A percentile compares a stretch with the other conserved stretches of the same genome.
Conservation (phyloP, 163 green algal genomes). For the Chlorella variabilis region DNA sequence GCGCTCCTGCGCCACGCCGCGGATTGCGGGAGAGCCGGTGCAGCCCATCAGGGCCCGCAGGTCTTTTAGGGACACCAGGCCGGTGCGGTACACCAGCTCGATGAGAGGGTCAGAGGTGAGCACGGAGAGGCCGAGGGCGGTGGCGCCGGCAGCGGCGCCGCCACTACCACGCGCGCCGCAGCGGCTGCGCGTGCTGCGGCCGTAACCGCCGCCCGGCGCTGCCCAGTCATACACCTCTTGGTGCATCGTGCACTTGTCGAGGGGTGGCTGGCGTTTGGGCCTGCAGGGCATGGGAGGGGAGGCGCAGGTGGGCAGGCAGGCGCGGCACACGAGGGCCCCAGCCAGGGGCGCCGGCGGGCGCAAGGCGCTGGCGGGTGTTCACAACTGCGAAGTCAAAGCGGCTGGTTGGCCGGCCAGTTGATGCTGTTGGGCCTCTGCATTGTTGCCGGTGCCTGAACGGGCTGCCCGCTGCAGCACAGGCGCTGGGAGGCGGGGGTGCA, state of each 20-base stretch:
- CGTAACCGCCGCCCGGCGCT: not conserved
- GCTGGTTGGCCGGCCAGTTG: no score
- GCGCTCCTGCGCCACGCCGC: not conserved
- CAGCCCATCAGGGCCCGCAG: not conserved
- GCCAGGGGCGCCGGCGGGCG: no score
- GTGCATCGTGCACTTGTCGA: constrained; percentile 14
- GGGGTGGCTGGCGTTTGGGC: not conserved
- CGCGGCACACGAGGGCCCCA: no score
- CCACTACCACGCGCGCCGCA: not conserved
- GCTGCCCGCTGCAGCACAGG: no score
- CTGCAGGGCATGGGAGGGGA: not conserved
- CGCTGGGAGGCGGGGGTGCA: no score
- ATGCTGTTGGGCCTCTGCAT: no score
- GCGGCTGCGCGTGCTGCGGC: not conserved
- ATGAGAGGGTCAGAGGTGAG: constrained; percentile 28
- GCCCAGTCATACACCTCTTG: not conserved
- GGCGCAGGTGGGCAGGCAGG: no score
- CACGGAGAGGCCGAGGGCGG: not conserved
- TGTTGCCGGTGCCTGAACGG: no score
- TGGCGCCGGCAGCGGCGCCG: not conserved
- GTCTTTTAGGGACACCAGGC: constrained; percentile 22
- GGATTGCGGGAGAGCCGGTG: constrained; percentile 5
- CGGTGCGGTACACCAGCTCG: constrained; percentile 6
- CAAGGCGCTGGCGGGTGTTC: no score
- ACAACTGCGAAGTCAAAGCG: no score